Percentiles rank a stretch among this genome's conserved stretches.
Conservation (phyloP, 768 basidiomycete genomes). For the Lactarius deliciosus region DNA sequence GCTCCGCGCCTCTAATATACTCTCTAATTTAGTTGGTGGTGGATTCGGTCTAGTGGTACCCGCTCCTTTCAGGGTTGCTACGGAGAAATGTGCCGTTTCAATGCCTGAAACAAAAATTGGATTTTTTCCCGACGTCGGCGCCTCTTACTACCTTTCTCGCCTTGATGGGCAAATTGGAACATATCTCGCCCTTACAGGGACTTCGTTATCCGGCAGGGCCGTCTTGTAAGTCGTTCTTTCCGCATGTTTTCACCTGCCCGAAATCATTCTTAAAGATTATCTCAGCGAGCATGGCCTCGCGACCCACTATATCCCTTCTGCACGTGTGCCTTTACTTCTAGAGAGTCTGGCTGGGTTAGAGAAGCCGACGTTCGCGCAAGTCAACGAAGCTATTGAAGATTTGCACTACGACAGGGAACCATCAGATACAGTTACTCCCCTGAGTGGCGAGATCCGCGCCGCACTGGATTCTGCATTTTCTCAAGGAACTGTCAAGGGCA, state of each 20-base stretch:
- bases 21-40: conserved; percentile 74
- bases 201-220: conserved; percentile 68
- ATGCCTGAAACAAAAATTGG: conserved; percentile 98
- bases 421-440: conserved; percentile 50
- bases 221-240: conserved; percentile 63
- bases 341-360: conserved; percentile 63
- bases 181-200: conserved; percentile 88
- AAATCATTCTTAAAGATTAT: conserved; percentile 9
- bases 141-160: conserved; percentile 82
- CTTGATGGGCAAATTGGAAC: conserved; percentile 91
- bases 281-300: conserved; percentile 87
- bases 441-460: conserved; percentile 62
- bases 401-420: conserved; percentile 55
- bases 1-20: conserved; percentile 9
- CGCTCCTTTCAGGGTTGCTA: conserved; percentile 90
- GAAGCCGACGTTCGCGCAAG: conserved; percentile 46
- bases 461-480: conserved; percentile 83
- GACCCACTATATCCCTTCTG: conserved; percentile 86
- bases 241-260: background rate
- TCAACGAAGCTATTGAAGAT: conserved; percentile 72
- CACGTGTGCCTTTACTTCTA: conserved; percentile 68
- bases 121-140: conserved; percentile 91
- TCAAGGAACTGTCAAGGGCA: conserved; percentile 66
- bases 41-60: conserved; percentile 85
- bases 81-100: conserved; percentile 85